A percentile compares a stretch with the other conserved stretches of the same genome.
Evolutionary conservation across 768 basidiomycete species (phyloP).

Genomic region (Tremella yokohamensis): DNA sequence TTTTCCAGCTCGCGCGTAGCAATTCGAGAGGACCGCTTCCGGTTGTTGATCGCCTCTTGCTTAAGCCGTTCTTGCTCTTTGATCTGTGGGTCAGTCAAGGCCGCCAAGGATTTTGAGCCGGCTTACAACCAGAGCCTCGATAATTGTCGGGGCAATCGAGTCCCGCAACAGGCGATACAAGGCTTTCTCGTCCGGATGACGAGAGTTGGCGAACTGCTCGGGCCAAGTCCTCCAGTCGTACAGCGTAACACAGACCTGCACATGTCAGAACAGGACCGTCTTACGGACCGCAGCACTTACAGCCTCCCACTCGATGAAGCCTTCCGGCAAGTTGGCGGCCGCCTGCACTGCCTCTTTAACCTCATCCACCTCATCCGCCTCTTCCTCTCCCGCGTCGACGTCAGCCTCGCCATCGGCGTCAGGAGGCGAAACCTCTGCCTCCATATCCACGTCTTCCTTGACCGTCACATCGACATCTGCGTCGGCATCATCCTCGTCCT

Average conservation of each 20-base stretch:
- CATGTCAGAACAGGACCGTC: slow-evolving; percentile 4
- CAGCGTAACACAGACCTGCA: slow-evolving; percentile 74
- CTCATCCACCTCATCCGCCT: slow-evolving; percentile 55
- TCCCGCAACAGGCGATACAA: slow-evolving; percentile 67
- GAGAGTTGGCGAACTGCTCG: slow-evolving; percentile 69
- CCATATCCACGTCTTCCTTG: background rate
- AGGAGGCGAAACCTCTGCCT: slow-evolving; percentile 15
- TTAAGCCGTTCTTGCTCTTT: slow-evolving; percentile 51
- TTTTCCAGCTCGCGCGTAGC: slow-evolving; percentile 74
- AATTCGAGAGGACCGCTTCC: slow-evolving; percentile 87
- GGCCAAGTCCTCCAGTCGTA: slow-evolving; percentile 80
- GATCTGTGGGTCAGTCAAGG: slow-evolving; percentile 24
- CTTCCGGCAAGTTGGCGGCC: slow-evolving; percentile 29
- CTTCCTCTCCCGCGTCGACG: background rate
- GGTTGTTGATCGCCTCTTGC: slow-evolving; percentile 72
- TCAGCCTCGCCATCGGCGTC: slow-evolving; percentile 7
- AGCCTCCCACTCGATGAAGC: slow-evolving; percentile 78
- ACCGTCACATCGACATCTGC: background rate
- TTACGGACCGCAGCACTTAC: slow-evolving; percentile 53
- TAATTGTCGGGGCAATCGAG: slow-evolving; percentile 67
- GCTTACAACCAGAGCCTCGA: slow-evolving; percentile 67
- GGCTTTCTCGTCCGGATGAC: slow-evolving; percentile 75
- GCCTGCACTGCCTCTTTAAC: slow-evolving; percentile 34
- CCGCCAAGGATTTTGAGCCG: background rate
- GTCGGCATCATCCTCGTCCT: slow-evolving; percentile 1